Evolutionary conservation across 495 filamentous ascomycete species (phyloP), one percentile per base, ranked within the genome.

Genomic region (Annulohypoxylon nitens): DNA sequence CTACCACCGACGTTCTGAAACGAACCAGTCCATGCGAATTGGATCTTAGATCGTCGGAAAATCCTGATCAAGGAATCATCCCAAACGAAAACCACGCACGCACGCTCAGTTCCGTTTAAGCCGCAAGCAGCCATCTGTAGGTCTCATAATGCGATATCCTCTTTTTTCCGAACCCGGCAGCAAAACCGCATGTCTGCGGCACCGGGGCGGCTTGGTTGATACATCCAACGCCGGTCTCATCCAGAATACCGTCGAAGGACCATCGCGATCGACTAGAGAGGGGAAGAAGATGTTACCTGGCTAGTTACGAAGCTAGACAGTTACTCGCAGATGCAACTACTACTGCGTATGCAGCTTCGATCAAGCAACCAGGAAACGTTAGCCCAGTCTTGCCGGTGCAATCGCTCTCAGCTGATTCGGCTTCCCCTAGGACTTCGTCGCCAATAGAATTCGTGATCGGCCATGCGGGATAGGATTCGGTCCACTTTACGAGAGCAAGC

Each of bases 1-100:
- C 39, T 64, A 20, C 39, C 53, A 70, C 61, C n/a, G 61, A 54
- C 61, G 47, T 34, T 41, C 54, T 75, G 72, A 75, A 75, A 75
- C 72, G 67, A 67, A 48, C 47, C 72, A 60, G 43, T 75, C 72
- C 63, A 51, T 74, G 71, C 53, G 47, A 68, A 64, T 43, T 41
- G 66, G 60, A 67, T 71, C 72, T 57, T 61, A 64, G 72, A 71
- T 60, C 33, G 67, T 71, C 67, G 72, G 67, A 61, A 75, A 75
- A 68, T 74, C 67, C 36, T 74, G 57, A 63, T 67, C 54, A 54
- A 23, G 61, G 14, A 14, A 34, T 64, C 30, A 43, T 64, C 53
- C 45, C 50, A 64, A 18, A 55, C 50, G 60, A 67, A 45, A 60
- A 45, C 51, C 47, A 45, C 61, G 48, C 36, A 50, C 54, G 47